A percentile compares a stretch with the other conserved stretches of the same genome.
Evolutionary conservation across 208 protist genomes (phyloP).

Genomic region (Acanthamoeba rhysodes): DNA sequence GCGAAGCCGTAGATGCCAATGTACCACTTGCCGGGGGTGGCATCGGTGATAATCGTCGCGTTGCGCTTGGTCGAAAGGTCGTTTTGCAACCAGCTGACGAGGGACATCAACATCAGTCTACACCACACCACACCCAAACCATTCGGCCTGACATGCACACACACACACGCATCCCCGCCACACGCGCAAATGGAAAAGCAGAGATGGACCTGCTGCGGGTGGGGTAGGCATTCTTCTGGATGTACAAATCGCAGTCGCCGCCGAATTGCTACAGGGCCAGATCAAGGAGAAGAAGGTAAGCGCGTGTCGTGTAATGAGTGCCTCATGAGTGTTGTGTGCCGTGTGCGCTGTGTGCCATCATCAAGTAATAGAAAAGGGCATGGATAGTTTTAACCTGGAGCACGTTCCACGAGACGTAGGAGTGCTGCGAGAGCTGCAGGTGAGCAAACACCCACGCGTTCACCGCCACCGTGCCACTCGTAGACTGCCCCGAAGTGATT

Average conservation of each 20-base stretch:
- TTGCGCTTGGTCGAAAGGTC: neutral
- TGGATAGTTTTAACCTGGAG: neutral
- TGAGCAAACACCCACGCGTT: neutral
- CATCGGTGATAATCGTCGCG: neutral
- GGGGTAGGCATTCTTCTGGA: neutral
- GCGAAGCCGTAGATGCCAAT: constrained; percentile 38
- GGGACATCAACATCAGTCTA: neutral
- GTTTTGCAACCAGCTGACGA: neutral
- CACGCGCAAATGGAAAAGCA: neutral
- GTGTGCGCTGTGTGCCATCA: neutral
- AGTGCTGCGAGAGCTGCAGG: neutral
- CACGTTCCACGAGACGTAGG: neutral
- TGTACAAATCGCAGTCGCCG: constrained; percentile 47
- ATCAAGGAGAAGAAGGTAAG: neutral
- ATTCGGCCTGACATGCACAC: neutral
- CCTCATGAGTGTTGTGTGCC: neutral
- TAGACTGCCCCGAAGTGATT: neutral
- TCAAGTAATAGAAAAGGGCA: neutral
- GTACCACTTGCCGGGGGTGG: constrained; percentile 3
- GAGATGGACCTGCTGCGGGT: neutral
- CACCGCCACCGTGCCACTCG: neutral
- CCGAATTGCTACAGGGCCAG: neutral
- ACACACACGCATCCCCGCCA: neutral
- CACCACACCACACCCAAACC: neutral
- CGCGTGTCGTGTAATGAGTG: no score